phyloP scores from a whole-genome alignment of 805 yeast genomes.

The Lachancea kluyveri region DNA sequence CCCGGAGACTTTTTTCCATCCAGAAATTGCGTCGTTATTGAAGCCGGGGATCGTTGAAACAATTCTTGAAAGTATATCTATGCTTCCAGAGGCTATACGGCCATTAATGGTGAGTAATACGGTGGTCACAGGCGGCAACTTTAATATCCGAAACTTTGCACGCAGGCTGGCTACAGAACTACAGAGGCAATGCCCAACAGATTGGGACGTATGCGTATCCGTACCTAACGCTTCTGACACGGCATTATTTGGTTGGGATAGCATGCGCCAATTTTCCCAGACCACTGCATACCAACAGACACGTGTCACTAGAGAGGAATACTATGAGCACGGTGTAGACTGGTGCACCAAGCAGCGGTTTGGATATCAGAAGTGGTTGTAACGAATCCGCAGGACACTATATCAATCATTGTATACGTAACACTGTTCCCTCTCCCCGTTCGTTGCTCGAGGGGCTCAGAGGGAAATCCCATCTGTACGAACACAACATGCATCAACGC shows the following conservation, averaged over 20 bases:
- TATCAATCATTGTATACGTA: too few species aligned
- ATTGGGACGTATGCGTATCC: slow-evolving; percentile 53
- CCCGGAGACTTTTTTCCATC: slow-evolving; percentile 84
- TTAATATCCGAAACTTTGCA: slow-evolving; percentile 61
- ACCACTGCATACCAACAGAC: slow-evolving; percentile 40
- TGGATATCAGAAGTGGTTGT: slow-evolving; percentile 36
- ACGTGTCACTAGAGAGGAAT: slow-evolving; percentile 70
- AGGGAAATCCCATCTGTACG: too few species aligned
- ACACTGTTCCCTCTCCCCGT: too few species aligned
- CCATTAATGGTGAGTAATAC: slow-evolving; percentile 79
- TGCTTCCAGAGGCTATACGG: slow-evolving; percentile 65
- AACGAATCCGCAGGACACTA: too few species aligned
- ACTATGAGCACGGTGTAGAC: slow-evolving; percentile 70
- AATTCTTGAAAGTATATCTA: slow-evolving; percentile 58
- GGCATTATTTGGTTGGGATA: slow-evolving; percentile 49
- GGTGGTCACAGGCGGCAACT: slow-evolving; percentile 75
- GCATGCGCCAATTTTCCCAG: slow-evolving; percentile 43
- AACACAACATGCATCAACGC: too few species aligned
- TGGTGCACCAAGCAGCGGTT: slow-evolving; percentile 39
- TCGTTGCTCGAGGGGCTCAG: too few species aligned
- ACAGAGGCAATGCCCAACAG: slow-evolving; percentile 62
- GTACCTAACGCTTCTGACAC: slow-evolving; percentile 31
- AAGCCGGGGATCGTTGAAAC: slow-evolving; percentile 74
- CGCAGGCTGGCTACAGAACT: slow-evolving; percentile 56
- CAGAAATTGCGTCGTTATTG: slow-evolving; percentile 69